phyloP scores from a whole-genome alignment of 2,329 filamentous ascomycete genomes.

The Cyanodermella asteris region DNA sequence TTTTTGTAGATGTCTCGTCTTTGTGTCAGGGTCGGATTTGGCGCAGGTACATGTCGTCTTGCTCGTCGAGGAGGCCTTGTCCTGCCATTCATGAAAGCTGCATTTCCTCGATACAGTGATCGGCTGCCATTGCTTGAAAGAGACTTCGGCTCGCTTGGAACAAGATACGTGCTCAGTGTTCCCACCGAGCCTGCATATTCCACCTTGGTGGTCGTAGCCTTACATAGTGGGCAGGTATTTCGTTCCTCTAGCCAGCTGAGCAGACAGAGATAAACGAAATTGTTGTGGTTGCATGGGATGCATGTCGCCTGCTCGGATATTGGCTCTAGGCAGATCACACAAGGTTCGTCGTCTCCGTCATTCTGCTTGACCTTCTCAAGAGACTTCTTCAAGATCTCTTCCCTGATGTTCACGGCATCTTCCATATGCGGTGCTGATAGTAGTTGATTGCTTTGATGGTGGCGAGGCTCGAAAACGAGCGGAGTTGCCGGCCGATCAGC shows the following conservation, averaged over 20 bases:
- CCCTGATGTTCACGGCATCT: slow-evolving; percentile 19
- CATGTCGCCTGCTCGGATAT: slow-evolving; percentile 52
- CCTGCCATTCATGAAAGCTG: neutral
- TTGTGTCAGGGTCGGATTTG: slow-evolving; percentile 27
- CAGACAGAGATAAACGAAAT: slow-evolving; percentile 73
- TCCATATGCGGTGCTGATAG: slow-evolving; percentile 12
- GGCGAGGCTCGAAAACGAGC: slow-evolving; percentile 3
- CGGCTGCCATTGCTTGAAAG: slow-evolving; percentile 1
- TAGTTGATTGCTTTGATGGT: slow-evolving; percentile 4
- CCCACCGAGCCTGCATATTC: slow-evolving; percentile 27
- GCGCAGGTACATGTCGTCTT: slow-evolving; percentile 3
- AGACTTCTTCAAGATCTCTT: slow-evolving; percentile 22
- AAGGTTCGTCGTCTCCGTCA: slow-evolving; percentile 27
- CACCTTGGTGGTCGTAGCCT: slow-evolving; percentile 33
- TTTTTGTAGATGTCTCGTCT: slow-evolving; percentile 54
- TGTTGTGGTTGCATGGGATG: slow-evolving; percentile 54
- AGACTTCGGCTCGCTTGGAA: slow-evolving; percentile 2
- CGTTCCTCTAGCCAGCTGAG: slow-evolving; percentile 58
- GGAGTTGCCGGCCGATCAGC: slow-evolving; percentile 3
- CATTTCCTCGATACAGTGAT: slow-evolving; percentile 2
- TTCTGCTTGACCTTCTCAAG: slow-evolving; percentile 18
- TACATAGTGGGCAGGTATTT: slow-evolving; percentile 60
- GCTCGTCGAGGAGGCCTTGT: slow-evolving; percentile 6
- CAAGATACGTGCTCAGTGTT: slow-evolving; percentile 1
- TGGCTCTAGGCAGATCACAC: slow-evolving; percentile 69